Evolutionary conservation across 768 basidiomycete genomes (phyloP), one percentile per base, ranked within the genome.

Genomic region (Wakefieldia striispora): DNA sequence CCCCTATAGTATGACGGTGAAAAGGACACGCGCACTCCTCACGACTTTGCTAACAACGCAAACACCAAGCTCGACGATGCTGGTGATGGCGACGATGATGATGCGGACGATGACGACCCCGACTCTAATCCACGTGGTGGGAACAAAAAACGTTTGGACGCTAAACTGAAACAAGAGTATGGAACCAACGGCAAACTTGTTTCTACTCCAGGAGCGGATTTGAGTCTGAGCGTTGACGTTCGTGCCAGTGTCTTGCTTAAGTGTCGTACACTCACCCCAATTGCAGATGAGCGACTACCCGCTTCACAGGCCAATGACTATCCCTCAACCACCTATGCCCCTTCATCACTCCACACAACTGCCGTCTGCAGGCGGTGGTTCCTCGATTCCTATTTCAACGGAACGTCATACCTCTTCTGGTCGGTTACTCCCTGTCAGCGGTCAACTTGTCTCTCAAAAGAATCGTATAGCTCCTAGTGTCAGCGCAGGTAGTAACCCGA

Each of bases 1-100:
- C 3, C 40, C 26, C 27, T 2, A 20, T 41, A 80, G 79, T 79
- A 78, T 43, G 74, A 76, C 29, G 79, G 79, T 24, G 79, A 80
- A 46, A 70, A 72, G 50, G 80, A 81, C 53, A 66, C 71, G 0
- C 73, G 74, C 49, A 71, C 73, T 1, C 79, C 79, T 0, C 61
- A 67, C n/a, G 79, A 80, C 61, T 80, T 80, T 53, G 66, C 60
- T 3, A 72, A 68, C 57, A 73, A 68, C n/a, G 45, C 58, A 1
- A 60, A 61, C 36, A 60, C 59, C 20, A 66, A 68, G 46, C 69
- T 58, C 6, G 73, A 71, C 27, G 71, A 71, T 7, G 62, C 57
- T 23, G 76, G 54, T n/a, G 72, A 68, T 35, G 76, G 69, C 7
- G 76, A 71, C 37, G 71, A 70, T 11, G 75, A 70, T 12, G 64